Conservation (phyloP, 2,329 filamentous ascomycete species). For the Ophiostoma populinum region DNA sequence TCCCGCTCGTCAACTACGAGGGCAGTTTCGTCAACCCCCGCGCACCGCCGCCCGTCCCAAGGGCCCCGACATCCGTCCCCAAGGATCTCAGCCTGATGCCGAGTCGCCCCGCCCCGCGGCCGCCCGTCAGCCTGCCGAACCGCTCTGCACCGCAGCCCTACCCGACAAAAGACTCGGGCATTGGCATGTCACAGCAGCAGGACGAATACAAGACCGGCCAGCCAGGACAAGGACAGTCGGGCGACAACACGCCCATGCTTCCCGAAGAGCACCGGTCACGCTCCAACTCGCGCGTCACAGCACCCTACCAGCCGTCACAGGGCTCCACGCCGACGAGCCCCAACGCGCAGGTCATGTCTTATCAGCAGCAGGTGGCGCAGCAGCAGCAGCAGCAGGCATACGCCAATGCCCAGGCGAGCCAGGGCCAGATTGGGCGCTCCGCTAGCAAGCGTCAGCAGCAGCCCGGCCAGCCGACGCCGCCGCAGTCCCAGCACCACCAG, state of each 20-base stretch:
- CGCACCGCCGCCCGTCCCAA: conserved; percentile 77
- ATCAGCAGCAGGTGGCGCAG: conserved; percentile 49
- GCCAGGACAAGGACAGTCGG: conserved; percentile 26
- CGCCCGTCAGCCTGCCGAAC: conserved; percentile 49
- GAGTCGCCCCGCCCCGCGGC: conserved; percentile 69
- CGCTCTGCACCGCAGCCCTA: conserved; percentile 41
- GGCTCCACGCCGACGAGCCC: conserved; percentile 1
- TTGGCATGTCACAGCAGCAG: conserved; percentile 39
- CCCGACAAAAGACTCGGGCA: conserved; percentile 41
- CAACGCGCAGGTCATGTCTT: conserved; percentile 20
- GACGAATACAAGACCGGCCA: conserved; percentile 30
- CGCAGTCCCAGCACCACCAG: conserved; percentile 35
- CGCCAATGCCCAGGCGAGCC: conserved; percentile 60
- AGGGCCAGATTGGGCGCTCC: conserved; percentile 52
- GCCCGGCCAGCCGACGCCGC: conserved; percentile 25
- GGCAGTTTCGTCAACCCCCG: conserved; percentile 95
- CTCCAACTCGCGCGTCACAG: conserved; percentile 48
- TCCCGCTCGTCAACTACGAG: conserved; percentile 69
- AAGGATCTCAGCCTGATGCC: conserved; percentile 53
- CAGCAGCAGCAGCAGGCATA: conserved; percentile 80
- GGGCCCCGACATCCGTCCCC: conserved; percentile 27
- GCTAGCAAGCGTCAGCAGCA: conserved; percentile 49
- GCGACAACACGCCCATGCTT: conserved; percentile 41
- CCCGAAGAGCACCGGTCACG: conserved; percentile 51
- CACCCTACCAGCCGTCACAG: conserved; percentile 26